phyloP scores from a whole-genome alignment of 441 rosid species.

The Adansonia grandidieri region DNA sequence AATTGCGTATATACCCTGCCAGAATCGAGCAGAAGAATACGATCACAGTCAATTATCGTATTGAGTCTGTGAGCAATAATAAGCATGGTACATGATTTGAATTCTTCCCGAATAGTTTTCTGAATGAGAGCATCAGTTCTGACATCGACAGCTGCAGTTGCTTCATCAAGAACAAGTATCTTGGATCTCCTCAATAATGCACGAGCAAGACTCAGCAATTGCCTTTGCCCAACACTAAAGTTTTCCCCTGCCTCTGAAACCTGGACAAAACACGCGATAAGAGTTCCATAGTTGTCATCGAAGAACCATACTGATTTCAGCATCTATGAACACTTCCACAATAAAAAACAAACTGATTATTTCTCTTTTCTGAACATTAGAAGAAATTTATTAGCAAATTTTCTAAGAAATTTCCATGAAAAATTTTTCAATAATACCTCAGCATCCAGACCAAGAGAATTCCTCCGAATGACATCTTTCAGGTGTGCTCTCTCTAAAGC shows the following conservation, averaged over 20 bases:
- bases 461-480: conserved; percentile 81
- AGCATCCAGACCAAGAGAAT: conserved; percentile 79
- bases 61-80: conserved; percentile 92
- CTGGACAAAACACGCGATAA: conserved; percentile 36
- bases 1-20: conserved; percentile 60
- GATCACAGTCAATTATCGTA: conserved; percentile 89
- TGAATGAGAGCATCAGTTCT: conserved; percentile 95
- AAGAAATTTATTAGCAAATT: conserved; percentile 12
- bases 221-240: conserved; percentile 96
- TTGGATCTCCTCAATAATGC: conserved; percentile 88
- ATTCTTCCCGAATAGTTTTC: conserved; percentile 92
- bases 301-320: not conserved
- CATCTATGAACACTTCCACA: not conserved
- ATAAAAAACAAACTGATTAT: not conserved
- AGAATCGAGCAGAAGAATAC: conserved; percentile 80
- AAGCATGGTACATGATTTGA: conserved; percentile 93
- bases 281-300: not conserved
- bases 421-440: conserved; percentile 50
- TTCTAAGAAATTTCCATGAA: not conserved
- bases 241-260: conserved; percentile 93
- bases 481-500: conserved; percentile 91
- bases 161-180: conserved; percentile 98
- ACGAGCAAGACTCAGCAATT: conserved; percentile 89
- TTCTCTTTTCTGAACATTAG: not conserved
- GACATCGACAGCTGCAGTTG: conserved; percentile 97